Conservation (phyloP, 2,329 filamentous ascomycete genomes). For the Coniochaeta sp. region DNA sequence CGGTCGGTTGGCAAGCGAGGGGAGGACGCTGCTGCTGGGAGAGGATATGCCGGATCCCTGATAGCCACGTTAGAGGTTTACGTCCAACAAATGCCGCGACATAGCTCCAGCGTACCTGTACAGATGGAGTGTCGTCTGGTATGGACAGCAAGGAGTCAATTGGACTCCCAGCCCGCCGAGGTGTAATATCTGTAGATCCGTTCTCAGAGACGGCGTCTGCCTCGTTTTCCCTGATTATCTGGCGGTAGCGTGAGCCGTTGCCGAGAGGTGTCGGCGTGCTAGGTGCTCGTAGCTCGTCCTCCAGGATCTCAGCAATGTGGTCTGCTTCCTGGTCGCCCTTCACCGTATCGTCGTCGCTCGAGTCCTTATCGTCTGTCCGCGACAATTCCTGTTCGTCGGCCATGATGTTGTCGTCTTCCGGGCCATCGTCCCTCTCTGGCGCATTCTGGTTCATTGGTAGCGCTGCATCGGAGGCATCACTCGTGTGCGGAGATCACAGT, state of each 20-base stretch:
- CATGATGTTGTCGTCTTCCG: slow-evolving; percentile 33
- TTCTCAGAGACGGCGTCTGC: slow-evolving; percentile 42
- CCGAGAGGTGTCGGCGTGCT: slow-evolving; percentile 15
- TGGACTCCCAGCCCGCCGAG: slow-evolving; percentile 56
- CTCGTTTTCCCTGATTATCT: slow-evolving; percentile 34
- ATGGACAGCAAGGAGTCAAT: slow-evolving; percentile 62
- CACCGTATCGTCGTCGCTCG: slow-evolving; percentile 35
- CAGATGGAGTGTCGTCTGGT: slow-evolving; percentile 77
- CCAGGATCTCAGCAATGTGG: slow-evolving; percentile 24
- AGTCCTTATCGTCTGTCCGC: slow-evolving; percentile 28
- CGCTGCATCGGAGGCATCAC: background rate
- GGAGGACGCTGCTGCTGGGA: slow-evolving; percentile 66
- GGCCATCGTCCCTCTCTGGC: slow-evolving; percentile 37
- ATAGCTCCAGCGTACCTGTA: slow-evolving; percentile 52
- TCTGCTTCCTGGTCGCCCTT: slow-evolving; percentile 27
- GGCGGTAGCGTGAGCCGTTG: slow-evolving; percentile 34
- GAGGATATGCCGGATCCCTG: slow-evolving; percentile 57
- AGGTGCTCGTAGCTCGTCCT: slow-evolving; percentile 24
- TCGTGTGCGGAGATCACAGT: background rate
- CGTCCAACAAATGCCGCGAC: background rate
- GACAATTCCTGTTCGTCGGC: slow-evolving; percentile 38
- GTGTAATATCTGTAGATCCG: slow-evolving; percentile 45
- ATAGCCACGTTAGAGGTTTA: slow-evolving; percentile 1
- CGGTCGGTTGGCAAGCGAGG: slow-evolving; percentile 60
- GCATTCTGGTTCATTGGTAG: slow-evolving; percentile 1